Evolutionary conservation across 345 rosid genomes (phyloP), one percentile per base, ranked within the genome.

Genomic region (Rhodamnia rubescens): DNA sequence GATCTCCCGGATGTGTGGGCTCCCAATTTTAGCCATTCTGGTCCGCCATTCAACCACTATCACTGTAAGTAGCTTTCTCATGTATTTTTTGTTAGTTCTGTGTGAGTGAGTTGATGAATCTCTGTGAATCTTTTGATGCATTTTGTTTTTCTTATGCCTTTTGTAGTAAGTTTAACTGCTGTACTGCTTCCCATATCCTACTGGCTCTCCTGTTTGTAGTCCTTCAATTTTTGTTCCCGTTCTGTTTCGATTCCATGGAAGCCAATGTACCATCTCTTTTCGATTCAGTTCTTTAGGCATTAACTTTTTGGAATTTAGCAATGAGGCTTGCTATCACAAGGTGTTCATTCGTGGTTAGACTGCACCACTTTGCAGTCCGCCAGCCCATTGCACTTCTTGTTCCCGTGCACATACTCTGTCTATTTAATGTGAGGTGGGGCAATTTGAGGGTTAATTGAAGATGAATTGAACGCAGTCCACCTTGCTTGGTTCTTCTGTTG

Each of bases 1-100:
- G 98, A 97, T 87, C 85, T 95, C 49, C 96, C 97, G 1, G 98
- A 95, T 27, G 85, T 87, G 82, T 94, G 98, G 98, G 80, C 55
- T 87, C 88, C 91, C 69, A 50, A 51, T 22, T 83, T 88, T 53
- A 24, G 42, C 69, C 47, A 21, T 11, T 85, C 69, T 51, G 26
- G 75, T 83, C 84, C 78, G 27, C 53, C 83, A 10, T 27, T 81
- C 24, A 69, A 59, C 54, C 58, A n/a, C n/a, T n/a, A n/a, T n/a
- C n/a, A n/a, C n/a, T n/a, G 86, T 87, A 64, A 84, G 27, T 15
- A 20, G 84, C 13, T 88, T 44, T 74, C 88, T n/a, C 8, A 32
- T 53, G 1, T 50, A 20, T 8, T 8, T 11, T 81, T 42, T 18
- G 12, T 81, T 4, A 22, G 20, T 81, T 82, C 4, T 36, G 13